Conservation (phyloP, 257 asterid genomes). For the Solanum chaucha region DNA sequence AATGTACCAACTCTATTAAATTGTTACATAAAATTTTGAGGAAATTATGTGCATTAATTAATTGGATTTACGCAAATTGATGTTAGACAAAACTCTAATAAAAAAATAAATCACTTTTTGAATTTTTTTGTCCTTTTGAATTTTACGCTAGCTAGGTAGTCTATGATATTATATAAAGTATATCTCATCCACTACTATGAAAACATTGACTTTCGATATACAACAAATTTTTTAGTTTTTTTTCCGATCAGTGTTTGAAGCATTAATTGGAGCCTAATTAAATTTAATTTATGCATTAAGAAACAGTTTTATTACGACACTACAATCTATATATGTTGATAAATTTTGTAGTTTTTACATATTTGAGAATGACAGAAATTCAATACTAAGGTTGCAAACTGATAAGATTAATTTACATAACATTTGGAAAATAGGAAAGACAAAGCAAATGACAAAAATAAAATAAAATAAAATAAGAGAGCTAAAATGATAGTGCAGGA, state of each 20-base stretch:
- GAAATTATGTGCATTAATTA: background rate
- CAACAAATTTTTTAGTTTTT: background rate
- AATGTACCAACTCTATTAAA: background rate
- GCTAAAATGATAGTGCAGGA: too few species aligned
- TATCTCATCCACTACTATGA: background rate
- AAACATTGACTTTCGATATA: background rate
- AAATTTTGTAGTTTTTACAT: background rate
- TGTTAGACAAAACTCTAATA: background rate
- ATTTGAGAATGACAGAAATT: background rate
- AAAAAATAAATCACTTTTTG: background rate
- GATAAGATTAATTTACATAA: background rate
- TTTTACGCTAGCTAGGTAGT: background rate
- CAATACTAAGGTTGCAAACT: background rate
- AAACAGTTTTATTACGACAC: fast-evolving
- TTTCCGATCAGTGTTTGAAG: too few species aligned
- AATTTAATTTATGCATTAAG: too few species aligned
- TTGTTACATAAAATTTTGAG: background rate
- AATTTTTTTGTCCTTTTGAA: background rate
- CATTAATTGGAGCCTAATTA: too few species aligned
- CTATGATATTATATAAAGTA: background rate
- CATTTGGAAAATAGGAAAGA: too few species aligned
- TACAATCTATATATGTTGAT: too few species aligned
- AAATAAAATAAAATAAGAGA: too few species aligned
- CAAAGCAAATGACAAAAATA: too few species aligned
- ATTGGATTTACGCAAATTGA: background rate